A percentile compares a stretch with the other conserved stretches of the same genome.
These are phyloP conservation scores for Pinus tabuliformis DNA, from an alignment of 75 land plant species.

Conservation along the genomic window DNA sequence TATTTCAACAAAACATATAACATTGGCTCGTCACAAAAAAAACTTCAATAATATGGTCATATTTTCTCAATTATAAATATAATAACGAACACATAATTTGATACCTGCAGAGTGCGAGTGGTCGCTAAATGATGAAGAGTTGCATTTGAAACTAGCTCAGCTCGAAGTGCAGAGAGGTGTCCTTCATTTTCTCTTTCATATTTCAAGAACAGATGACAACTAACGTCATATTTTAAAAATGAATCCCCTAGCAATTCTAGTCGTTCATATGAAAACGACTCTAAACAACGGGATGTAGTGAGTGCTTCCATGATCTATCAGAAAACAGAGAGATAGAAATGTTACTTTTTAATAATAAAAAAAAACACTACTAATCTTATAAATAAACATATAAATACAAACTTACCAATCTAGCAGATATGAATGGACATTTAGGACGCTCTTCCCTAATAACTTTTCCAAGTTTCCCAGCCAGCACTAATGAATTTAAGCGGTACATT, in stretches of 20 bases:
- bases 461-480: constrained; percentile 61
- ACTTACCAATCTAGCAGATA: constrained; percentile 51
- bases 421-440: constrained; percentile 18
- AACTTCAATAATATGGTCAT: background rate
- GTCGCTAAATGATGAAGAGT: constrained; percentile 80
- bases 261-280: constrained; percentile 78
- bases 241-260: constrained; percentile 94
- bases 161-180: constrained; percentile 59
- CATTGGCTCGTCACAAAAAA: background rate
- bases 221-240: constrained; percentile 80
- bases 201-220: constrained; percentile 74
- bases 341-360: too few relatives aligned
- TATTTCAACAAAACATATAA: too few relatives aligned
- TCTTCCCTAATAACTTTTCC: constrained; percentile 40
- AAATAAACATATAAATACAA: background rate
- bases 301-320: constrained; percentile 84
- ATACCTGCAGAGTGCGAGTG: constrained; percentile 58
- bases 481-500: constrained; percentile 72
- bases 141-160: constrained; percentile 60
- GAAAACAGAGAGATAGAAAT: background rate
- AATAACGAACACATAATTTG: too few relatives aligned
- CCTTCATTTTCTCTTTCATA: constrained; percentile 84
- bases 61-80: background rate
- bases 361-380: background rate
- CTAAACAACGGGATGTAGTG: constrained; percentile 77